Base-by-base conservation (phyloP, 2,329 filamentous ascomycete species). In the Paecilomyces sp. region DNA sequence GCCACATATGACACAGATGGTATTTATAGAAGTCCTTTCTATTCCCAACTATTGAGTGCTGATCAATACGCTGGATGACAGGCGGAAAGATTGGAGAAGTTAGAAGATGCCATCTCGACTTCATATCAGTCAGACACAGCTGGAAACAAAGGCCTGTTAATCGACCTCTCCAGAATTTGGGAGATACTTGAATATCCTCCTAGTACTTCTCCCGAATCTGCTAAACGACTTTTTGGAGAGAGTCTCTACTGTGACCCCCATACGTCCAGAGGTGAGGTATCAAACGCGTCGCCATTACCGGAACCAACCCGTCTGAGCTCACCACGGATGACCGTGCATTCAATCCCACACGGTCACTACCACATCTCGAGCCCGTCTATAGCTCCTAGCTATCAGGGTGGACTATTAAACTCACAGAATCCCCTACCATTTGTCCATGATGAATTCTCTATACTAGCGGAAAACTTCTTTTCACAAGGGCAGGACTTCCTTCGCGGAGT, bases 101-200 rank as follows among this genome's bases (percentile, higher is more conserved):
- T 81, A 25, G 72, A 77, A 59, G 73, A 76, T 55, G 78, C 77
- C 2, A 78, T 81, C 53, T 77, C 78, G 9, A 70, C 72, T 18
- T 77, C 77, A 1, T 79, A 79, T 58, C 73, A 73, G 47, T 67
- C 70, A 6, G 73, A 73, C 54, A 61, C 72, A 60, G 62, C 70
- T 31, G 65, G 74, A 62, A 72, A 71, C 41, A 69, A 73, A 60
- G 70, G 70, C 52, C 69, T 78, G 7, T 67, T 79, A 1, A 79
- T 80, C 41, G 78, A 81, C 57, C 72, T 81, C 0, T 77, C 75
- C 3, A 72, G 76, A 24, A 80, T 81, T 64, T 81, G 79, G 74
- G 78, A 80, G 60, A 78, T 81, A 11, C 70, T 81, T 1, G 79
- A 81, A 64, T 79, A 79, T 57, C 76, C 77, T 0, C 77, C 75